Evolutionary conservation across 345 rosid species (phyloP).

Genomic region (Eucalyptus tenuipes): DNA sequence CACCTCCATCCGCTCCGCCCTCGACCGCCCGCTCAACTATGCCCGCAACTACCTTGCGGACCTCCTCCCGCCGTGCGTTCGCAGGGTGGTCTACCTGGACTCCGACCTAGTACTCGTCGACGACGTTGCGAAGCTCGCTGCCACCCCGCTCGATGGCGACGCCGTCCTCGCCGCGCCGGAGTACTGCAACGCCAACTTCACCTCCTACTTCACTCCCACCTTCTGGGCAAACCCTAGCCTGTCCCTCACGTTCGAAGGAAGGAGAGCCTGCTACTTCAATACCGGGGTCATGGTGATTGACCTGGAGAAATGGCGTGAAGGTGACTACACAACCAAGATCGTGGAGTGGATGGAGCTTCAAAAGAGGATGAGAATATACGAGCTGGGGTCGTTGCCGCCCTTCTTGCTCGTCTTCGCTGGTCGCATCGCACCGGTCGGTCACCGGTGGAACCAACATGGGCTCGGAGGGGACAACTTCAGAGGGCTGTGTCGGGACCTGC

Average conservation of each 20-base stretch:
- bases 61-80: conserved; percentile 63
- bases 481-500: neutral
- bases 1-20: conserved; percentile 80
- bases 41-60: conserved; percentile 80
- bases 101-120: conserved; percentile 87
- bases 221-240: conserved; percentile 20
- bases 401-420: neutral
- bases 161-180: conserved; percentile 80
- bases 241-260: conserved; percentile 48
- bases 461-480: neutral
- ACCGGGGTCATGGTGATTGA: conserved; percentile 85
- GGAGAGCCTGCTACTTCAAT: conserved; percentile 14
- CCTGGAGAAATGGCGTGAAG: conserved; percentile 43
- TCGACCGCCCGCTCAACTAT: conserved; percentile 85
- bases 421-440: neutral
- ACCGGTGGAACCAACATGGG: neutral
- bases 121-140: conserved; percentile 67
- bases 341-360: conserved; percentile 82
- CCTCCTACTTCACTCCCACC: conserved; percentile 54
- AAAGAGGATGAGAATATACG: neutral
- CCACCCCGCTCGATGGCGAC: conserved; percentile 35
- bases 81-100: conserved; percentile 78
- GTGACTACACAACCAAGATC: neutral
- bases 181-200: conserved; percentile 89
- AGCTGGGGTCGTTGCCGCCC: neutral